phyloP scores from a whole-genome alignment of 495 filamentous ascomycete genomes.

The Penicillium parvum region DNA sequence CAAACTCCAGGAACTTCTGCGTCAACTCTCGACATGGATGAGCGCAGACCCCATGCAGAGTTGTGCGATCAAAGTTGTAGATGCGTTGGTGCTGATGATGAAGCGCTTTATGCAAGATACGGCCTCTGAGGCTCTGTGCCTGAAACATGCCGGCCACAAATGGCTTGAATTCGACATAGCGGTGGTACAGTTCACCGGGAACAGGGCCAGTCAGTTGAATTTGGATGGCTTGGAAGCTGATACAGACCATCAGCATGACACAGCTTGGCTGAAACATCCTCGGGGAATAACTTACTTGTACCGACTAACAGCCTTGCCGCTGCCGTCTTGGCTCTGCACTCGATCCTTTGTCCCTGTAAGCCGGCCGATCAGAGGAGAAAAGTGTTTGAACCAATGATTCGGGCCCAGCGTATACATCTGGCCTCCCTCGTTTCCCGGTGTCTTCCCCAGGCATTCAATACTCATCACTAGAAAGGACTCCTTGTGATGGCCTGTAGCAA shows the following conservation, averaged over 20 bases:
- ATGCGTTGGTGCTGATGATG: conserved; percentile 85
- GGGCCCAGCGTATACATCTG: conserved; percentile 74
- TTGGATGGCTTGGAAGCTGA: conserved; percentile 88
- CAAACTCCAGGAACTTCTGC: conserved; percentile 77
- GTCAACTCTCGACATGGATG: conserved; percentile 59
- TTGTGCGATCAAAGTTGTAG: conserved; percentile 78
- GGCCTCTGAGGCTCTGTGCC: conserved; percentile 66
- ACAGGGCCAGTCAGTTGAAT: conserved; percentile 83
- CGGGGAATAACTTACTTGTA: conserved; percentile 58
- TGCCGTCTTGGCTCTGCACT: conserved; percentile 40
- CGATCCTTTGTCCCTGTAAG: conserved; percentile 71
- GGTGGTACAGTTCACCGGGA: conserved; percentile 73
- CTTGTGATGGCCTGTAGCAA: conserved; percentile 51
- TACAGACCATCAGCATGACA: conserved; percentile 3
- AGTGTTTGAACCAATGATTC: conserved; percentile 76
- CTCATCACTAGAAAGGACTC: conserved; percentile 62
- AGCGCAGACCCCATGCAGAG: conserved; percentile 60
- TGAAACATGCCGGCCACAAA: conserved; percentile 89
- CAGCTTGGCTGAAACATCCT: neutral
- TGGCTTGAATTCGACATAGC: conserved; percentile 88
- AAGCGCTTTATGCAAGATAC: conserved; percentile 74
- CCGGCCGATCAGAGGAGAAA: conserved; percentile 82
- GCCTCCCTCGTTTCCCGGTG: conserved; percentile 63
- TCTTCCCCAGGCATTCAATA: conserved; percentile 69
- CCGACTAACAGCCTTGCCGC: conserved; percentile 49